Evolutionary conservation across 768 basidiomycete species (phyloP).

Genomic region (Gautieria morchelliformis): DNA sequence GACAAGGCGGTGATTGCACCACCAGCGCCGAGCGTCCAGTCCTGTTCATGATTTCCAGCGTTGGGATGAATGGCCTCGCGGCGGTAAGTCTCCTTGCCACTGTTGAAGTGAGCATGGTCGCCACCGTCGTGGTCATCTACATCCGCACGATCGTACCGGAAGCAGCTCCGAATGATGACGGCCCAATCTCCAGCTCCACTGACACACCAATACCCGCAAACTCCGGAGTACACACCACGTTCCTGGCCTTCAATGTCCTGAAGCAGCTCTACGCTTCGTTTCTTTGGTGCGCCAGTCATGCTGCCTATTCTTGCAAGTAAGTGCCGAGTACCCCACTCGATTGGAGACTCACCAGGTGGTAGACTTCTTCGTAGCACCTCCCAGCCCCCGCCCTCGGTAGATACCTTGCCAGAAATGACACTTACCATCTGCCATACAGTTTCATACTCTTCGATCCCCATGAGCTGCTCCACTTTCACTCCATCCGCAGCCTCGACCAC

Average conservation of each 20-base stretch:
- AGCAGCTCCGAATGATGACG: slow-evolving; percentile 88
- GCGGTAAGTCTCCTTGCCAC: neutral
- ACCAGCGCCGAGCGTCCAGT: slow-evolving; percentile 84
- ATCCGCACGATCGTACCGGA: slow-evolving; percentile 49
- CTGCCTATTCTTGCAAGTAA: slow-evolving; percentile 44
- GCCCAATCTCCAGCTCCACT: slow-evolving; percentile 89
- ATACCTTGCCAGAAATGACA: slow-evolving; percentile 69
- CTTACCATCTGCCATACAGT: slow-evolving; percentile 95
- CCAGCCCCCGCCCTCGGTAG: slow-evolving; percentile 52
- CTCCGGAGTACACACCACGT: slow-evolving; percentile 82
- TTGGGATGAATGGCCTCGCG: slow-evolving; percentile 10
- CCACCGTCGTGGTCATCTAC: slow-evolving; percentile 11
- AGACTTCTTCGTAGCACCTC: slow-evolving; percentile 70
- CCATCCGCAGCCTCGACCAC: slow-evolving; percentile 58
- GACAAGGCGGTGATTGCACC: slow-evolving; percentile 94
- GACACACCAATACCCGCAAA: slow-evolving; percentile 87
- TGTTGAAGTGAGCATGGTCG: neutral
- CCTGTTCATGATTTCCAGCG: slow-evolving; percentile 27
- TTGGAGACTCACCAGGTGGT: slow-evolving; percentile 59
- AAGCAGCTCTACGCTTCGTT: slow-evolving; percentile 85
- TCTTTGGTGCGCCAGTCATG: slow-evolving; percentile 97
- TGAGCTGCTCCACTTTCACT: slow-evolving; percentile 78
- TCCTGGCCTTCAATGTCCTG: slow-evolving; percentile 64
- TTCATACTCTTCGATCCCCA: slow-evolving; percentile 82
- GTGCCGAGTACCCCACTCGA: neutral